Conservation (phyloP, 305 asterid genomes). For the Fraxinus velutina region DNA sequence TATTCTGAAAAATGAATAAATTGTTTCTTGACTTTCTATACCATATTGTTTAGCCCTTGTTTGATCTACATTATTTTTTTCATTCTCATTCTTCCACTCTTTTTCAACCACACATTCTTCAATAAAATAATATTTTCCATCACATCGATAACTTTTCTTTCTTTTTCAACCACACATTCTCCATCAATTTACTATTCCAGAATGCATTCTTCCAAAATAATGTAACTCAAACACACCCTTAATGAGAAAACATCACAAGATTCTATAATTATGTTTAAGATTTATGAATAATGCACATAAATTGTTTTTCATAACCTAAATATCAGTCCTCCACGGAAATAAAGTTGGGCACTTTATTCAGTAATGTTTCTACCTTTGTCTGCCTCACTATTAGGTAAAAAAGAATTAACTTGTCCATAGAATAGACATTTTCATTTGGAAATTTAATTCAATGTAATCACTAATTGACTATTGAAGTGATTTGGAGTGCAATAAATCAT, state of each 20-base stretch:
- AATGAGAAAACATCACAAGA: neutral
- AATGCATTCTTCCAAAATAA: no score
- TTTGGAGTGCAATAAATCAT: neutral
- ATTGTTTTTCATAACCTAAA: neutral
- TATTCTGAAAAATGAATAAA: neutral
- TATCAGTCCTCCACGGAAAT: neutral
- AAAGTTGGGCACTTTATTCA: neutral
- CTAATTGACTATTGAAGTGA: neutral
- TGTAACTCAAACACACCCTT: neutral
- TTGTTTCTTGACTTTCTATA: neutral
- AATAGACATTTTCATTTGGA: neutral
- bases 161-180: no score
- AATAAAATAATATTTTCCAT: no score
- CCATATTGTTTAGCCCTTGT: neutral
- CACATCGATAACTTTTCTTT: no score
- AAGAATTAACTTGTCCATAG: neutral
- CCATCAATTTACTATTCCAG: no score
- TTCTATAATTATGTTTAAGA: neutral
- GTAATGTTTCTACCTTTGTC: neutral
- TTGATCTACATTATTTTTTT: no score
- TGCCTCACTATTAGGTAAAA: neutral
- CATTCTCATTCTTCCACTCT: no score
- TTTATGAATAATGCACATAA: neutral
- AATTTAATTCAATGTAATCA: neutral
- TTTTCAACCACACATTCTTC: no score